These are phyloP conservation scores for Geotrichum macrosporum DNA, from an alignment of 1,139 yeast species.

Conservation along the genomic window DNA sequence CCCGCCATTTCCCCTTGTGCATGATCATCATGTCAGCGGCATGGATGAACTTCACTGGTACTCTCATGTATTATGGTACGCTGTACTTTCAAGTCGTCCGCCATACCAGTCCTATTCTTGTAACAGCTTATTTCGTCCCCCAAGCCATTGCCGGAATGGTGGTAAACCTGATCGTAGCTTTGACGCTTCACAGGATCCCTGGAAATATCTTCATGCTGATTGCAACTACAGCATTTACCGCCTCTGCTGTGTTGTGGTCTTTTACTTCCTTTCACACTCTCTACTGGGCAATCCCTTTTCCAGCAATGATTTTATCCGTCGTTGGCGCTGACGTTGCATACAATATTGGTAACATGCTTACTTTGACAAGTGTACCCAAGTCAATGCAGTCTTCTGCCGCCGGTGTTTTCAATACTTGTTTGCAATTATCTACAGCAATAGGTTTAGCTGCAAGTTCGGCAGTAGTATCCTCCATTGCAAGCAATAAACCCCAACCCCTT, in stretches of 20 bases:
- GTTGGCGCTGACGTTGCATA: conserved; percentile 47
- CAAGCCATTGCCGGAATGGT: conserved; percentile 40
- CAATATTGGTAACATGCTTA: conserved; percentile 43
- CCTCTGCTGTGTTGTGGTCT: conserved; percentile 42
- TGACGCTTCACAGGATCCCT: conserved; percentile 43
- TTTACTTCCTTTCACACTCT: conserved; percentile 36
- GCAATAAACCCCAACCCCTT: conserved; percentile 33
- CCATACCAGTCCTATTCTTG: conserved; percentile 39
- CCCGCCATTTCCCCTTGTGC: conserved; percentile 34
- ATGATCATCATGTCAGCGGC: conserved; percentile 39
- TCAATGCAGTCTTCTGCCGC: conserved; percentile 44
- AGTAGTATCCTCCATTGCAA: conserved; percentile 36
- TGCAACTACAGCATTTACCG: conserved; percentile 39
- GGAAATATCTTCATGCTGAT: conserved; percentile 39
- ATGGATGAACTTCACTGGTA: conserved; percentile 43
- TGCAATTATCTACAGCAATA: conserved; percentile 41
- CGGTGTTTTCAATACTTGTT: conserved; percentile 44
- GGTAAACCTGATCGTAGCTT: conserved; percentile 44
- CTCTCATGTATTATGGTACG: conserved; percentile 40
- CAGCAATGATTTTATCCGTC: conserved; percentile 40
- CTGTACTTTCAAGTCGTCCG: conserved; percentile 43
- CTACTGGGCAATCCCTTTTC: conserved; percentile 46
- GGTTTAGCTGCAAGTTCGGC: conserved; percentile 43
- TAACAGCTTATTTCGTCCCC: conserved; percentile 43
- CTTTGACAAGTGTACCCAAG: conserved; percentile 41